Base-by-base conservation (phyloP, 768 basidiomycete genomes). In the Rhodocollybia butyracea region DNA sequence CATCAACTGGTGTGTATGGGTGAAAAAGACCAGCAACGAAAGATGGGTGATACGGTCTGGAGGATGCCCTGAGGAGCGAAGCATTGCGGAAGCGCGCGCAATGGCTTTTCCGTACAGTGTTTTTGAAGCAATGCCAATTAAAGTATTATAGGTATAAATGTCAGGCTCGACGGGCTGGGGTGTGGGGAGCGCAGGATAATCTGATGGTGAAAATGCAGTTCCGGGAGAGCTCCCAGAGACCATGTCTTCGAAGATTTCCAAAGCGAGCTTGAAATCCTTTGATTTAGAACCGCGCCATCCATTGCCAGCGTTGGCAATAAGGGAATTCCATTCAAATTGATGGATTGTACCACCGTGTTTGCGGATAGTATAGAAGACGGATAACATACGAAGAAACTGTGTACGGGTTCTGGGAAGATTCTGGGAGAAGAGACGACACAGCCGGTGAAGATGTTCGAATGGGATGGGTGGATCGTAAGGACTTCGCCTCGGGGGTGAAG, bases 311-410 rank as follows among this genome's bases (percentile, higher is more conserved):
- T 75, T 77, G 60, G 86, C 78, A 57, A 92, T 80, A 42, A 93
- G 75, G 7, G 81, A 73, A 64, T 91, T 92, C 88, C 90, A 92
- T 65, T 91, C 82, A 76, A 82, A 83, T n/a, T 71, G 61, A 59
- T 80, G 73, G 30, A 90, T 66, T 11, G 54, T 70, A 22, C 83
- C 86, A 12, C 82, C 84, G n/a, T 71, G 73, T 21, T 68, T 69
- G 55, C 78, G 81, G 38, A 92, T 70, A 41, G 75, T 76, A 40
- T 78, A 78, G 58, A 91, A 63, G 12, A 90, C 80, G n/a, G 84
- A 79, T n/a, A 89, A 73, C 3, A 92, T 75, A 12, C 82, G 84
- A 8, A 84, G 75, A 68, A 85, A 89, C 48, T 79, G 70, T 2
- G 70, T 65, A 38, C 85, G 82, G 5, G 85, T 85, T 59, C 80